phyloP scores from a whole-genome alignment of 108 stramenopile genomes.

The Skeletonema grethae region DNA sequence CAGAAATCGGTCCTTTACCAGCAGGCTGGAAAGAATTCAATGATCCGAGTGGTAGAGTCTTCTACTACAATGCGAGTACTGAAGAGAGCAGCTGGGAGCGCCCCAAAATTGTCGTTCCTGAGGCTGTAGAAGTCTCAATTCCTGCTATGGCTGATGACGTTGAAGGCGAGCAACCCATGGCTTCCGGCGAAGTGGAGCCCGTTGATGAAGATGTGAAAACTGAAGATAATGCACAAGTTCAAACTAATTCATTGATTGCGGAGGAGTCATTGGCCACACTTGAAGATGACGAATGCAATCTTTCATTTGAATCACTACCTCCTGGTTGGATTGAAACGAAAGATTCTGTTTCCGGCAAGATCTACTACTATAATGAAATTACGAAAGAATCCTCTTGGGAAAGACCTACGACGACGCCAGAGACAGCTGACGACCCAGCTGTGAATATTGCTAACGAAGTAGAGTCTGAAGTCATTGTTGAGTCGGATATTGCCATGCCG shows the following conservation, averaged over 20 bases:
- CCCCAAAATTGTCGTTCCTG: constrained; percentile 19
- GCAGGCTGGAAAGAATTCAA: constrained; percentile 61
- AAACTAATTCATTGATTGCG: not conserved
- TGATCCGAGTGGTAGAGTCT: constrained; percentile 51
- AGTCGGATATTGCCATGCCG: not conserved
- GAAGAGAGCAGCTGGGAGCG: constrained; percentile 53
- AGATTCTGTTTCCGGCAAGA: constrained; percentile 47
- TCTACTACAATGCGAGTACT: constrained; percentile 51
- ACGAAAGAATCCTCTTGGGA: constrained; percentile 43
- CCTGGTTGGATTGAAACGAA: constrained; percentile 47
- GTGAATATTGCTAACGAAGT: not conserved
- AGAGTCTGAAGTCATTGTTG: not conserved
- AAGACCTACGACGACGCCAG: not conserved
- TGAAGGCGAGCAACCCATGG: not conserved
- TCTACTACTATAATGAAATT: constrained; percentile 61
- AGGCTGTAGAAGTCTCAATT: not conserved
- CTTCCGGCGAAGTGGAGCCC: not conserved
- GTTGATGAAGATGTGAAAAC: not conserved
- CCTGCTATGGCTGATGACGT: not conserved
- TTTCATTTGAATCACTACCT: constrained; percentile 28
- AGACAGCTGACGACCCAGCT: not conserved
- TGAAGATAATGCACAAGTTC: not conserved
- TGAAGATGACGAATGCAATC: constrained; percentile 7
- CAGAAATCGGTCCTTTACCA: constrained; percentile 27
- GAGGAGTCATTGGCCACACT: not conserved